phyloP scores from a whole-genome alignment of 2,329 filamentous ascomycete genomes.

The Colletotrichum tabaci region DNA sequence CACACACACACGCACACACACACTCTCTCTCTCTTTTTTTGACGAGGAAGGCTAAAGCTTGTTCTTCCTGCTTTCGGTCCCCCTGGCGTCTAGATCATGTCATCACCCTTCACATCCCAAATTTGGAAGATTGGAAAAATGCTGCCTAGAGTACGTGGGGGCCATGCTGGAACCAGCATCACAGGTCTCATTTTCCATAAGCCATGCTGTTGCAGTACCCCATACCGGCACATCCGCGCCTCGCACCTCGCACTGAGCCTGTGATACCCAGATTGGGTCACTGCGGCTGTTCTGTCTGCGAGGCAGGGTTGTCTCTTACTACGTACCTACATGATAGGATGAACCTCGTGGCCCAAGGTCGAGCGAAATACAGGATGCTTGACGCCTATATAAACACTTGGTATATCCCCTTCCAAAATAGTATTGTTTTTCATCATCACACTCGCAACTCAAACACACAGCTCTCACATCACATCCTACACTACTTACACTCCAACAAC shows the following conservation, averaged over 20 bases:
- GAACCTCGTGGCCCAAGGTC: slow-evolving; percentile 30
- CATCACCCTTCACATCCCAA: slow-evolving; percentile 30
- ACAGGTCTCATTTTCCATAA: slow-evolving; percentile 12
- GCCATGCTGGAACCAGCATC: slow-evolving; percentile 33
- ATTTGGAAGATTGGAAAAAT: slow-evolving; percentile 28
- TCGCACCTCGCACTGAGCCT: slow-evolving; percentile 29
- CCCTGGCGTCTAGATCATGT: slow-evolving; percentile 23
- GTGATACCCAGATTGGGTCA: slow-evolving; percentile 20
- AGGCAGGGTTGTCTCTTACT: slow-evolving; percentile 33
- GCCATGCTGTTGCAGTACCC: slow-evolving; percentile 16
- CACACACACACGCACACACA: too few species aligned
- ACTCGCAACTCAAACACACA: slow-evolving; percentile 34
- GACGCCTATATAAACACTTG: slow-evolving; percentile 37
- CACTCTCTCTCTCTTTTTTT: neutral
- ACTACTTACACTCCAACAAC: slow-evolving; percentile 44
- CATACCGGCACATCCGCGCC: slow-evolving; percentile 22
- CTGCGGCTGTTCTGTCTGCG: neutral
- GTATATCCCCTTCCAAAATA: slow-evolving; percentile 19
- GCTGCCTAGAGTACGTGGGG: slow-evolving; percentile 39
- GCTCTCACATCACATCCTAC: slow-evolving; percentile 17
- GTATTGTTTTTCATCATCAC: slow-evolving; percentile 24
- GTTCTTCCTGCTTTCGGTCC: slow-evolving; percentile 16
- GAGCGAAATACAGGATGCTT: slow-evolving; percentile 13
- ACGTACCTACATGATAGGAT: slow-evolving; percentile 22
- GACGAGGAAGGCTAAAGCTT: slow-evolving; percentile 25